A percentile compares a stretch with the other conserved stretches of the same genome.
Conservation (phyloP, 371 early-diverging fungal genomes). For the Rhizopus microsporus region DNA sequence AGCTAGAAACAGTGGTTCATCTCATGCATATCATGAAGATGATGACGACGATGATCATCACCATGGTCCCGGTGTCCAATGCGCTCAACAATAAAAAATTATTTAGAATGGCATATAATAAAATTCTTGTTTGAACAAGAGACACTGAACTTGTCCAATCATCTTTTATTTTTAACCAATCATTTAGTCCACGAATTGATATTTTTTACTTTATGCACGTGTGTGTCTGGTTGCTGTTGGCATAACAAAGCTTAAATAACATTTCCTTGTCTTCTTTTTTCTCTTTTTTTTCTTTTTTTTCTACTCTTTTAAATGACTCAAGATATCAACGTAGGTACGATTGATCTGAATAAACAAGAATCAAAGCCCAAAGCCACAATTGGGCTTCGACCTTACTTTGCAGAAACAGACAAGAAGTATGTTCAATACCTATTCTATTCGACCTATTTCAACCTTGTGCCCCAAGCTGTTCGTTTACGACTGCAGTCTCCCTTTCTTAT, state of each 20-base stretch:
- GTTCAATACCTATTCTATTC: conserved; percentile 50
- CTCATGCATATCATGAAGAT: conserved; percentile 53
- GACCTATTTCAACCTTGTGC: conserved; percentile 44
- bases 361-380: conserved; percentile 28
- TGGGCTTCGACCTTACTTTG: conserved; percentile 45
- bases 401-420: conserved; percentile 40
- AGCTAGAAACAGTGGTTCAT: conserved; percentile 40
- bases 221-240: not conserved
- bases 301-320: conserved; percentile 5
- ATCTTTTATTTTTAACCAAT: not conserved
- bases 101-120: no score
- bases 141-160: no score
- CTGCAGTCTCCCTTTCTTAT: conserved; percentile 30
- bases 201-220: not conserved
- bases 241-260: not conserved
- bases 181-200: not conserved
- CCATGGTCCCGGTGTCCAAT: conserved; percentile 86
- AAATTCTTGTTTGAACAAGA: no score
- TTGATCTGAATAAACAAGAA: conserved; percentile 5
- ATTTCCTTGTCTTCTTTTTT: not conserved
- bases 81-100: conserved; percentile 90
- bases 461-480: conserved; percentile 34
- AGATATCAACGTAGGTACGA: conserved; percentile 14
- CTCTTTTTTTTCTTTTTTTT: not conserved
- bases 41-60: conserved; percentile 71